Base-by-base conservation (phyloP, 306 rosid species). In the Gynostemma pentaphyllum region DNA sequence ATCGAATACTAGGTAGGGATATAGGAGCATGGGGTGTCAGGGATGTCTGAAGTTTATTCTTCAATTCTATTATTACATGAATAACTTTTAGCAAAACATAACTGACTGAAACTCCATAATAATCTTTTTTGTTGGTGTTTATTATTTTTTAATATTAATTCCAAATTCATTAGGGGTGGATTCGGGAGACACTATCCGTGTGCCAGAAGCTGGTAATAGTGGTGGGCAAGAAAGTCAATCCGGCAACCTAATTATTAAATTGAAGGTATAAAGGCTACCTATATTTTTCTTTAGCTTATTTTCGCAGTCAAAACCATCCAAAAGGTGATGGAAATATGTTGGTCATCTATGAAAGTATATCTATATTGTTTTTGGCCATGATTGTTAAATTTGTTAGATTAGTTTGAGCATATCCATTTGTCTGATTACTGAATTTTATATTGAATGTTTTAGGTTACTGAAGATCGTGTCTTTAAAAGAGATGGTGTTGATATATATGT, bases 401-500 rank as follows among this genome's bases (percentile, higher is more conserved):
- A 12, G n/a, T 27, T 41, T 52, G 66, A 3, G 45, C 56, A 32
- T 67, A 34, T 30, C 68, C 45, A 69, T 60, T 51, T 68, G 50
- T 8, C 45, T 46, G 16, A 44, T 46, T 65, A 62, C 69, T 74
- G 71, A 78, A 55, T 64, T 68, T 53, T 45, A 22, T 65, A 51
- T 56, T 68, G 56, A 78, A 75, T 48, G 51, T 60, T 72, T 65
- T 84, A 92, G 99, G 96, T 92, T 74, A 81, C 72, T 56, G 79
- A 88, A 77, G 95, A 88, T 84, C 82, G 79, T 50, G 76, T 84
- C 56, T 92, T 92, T 72, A 40, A 65, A 73, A 78, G 96, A 70
- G 96, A 92, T 36, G 96, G 99, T 44, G 94, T 89, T 59, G 90
- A 92, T 78, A 75, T 92, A 34, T 88, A 85, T 59, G 95, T 92